Percentiles rank a stretch among this genome's conserved stretches.
Evolutionary conservation across 108 stramenopile genomes (phyloP).

Genomic region (Parmales sp.): DNA sequence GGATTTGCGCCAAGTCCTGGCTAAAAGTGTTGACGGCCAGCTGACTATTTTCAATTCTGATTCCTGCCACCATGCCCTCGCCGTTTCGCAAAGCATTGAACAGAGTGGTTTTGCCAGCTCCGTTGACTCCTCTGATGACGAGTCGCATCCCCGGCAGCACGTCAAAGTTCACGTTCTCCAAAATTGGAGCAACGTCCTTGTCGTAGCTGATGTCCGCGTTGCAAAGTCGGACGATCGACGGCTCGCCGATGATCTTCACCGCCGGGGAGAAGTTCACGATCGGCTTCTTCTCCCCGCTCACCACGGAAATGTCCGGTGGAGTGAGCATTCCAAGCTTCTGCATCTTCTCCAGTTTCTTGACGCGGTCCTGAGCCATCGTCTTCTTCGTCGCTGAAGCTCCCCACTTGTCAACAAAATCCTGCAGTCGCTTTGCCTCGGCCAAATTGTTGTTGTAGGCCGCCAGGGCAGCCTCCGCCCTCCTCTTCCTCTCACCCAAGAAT

Average conservation of each 20-base stretch:
- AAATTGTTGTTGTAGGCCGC: conserved; percentile 71
- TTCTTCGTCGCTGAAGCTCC: conserved; percentile 83
- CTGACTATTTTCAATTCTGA: conserved; percentile 49
- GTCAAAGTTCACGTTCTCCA: conserved; percentile 27
- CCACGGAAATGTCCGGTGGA: conserved; percentile 50
- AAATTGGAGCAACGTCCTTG: conserved; percentile 21
- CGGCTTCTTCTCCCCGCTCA: conserved; percentile 42
- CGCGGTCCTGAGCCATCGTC: conserved; percentile 66
- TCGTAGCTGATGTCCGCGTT: no score
- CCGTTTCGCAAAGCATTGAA: conserved; percentile 69
- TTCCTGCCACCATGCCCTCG: conserved; percentile 49
- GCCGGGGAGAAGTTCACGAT: conserved; percentile 9
- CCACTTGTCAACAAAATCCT: conserved; percentile 74
- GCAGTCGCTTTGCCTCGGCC: conserved; percentile 70
- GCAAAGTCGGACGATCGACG: no score
- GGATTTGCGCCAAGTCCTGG: conserved; percentile 82
- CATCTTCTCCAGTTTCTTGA: conserved; percentile 80
- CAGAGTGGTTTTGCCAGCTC: conserved; percentile 81
- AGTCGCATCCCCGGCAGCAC: conserved; percentile 42
- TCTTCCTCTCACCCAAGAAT: conserved; percentile 61
- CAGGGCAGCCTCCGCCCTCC: conserved; percentile 55
- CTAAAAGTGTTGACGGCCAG: conserved; percentile 38
- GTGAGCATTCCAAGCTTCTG: conserved; percentile 50
- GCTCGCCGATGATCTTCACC: neutral
- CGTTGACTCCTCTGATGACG: conserved; percentile 67